phyloP scores from a whole-genome alignment of 139 green algal genomes.

The Micractinium conductrix region DNA sequence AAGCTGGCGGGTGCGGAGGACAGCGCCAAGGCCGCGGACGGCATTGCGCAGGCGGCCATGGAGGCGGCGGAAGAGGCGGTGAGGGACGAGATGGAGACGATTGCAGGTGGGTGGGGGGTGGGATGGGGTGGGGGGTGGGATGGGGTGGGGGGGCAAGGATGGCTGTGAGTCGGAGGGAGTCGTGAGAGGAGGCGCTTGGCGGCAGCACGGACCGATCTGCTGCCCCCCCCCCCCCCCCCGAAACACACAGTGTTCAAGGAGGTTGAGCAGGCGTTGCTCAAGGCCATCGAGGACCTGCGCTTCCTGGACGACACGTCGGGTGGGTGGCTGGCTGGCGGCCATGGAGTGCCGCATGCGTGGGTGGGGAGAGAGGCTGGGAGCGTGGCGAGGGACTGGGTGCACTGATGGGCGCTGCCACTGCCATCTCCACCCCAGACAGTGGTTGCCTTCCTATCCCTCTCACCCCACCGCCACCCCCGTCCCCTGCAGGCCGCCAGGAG shows the following conservation, averaged over 20 bases:
- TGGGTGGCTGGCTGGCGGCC: not conserved
- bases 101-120: conserved; percentile 26
- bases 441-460: not conserved
- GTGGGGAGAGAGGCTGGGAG: no score
- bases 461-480: not conserved
- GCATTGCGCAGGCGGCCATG: conserved; percentile 76
- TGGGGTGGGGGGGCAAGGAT: not conserved
- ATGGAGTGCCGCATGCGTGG: no score
- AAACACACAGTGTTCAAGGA: conserved; percentile 66
- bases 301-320: conserved; percentile 41
- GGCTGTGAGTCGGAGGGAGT: not conserved
- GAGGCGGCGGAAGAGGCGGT: conserved; percentile 79
- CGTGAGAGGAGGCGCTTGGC: not conserved
- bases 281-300: conserved; percentile 69
- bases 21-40: conserved; percentile 56
- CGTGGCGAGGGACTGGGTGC: not conserved
- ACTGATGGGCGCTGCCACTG: no score
- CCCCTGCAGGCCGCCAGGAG: conserved; percentile 19
- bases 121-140: not conserved
- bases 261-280: conserved; percentile 67
- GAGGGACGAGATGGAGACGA: conserved; percentile 83
- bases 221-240: not conserved
- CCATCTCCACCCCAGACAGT: no score
- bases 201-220: not conserved
- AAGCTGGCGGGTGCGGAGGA: conserved; percentile 33